Percentiles rank a stretch among this genome's conserved stretches.
Conservation (phyloP, 2,329 filamentous ascomycete species). For the Alternaria rosae region DNA sequence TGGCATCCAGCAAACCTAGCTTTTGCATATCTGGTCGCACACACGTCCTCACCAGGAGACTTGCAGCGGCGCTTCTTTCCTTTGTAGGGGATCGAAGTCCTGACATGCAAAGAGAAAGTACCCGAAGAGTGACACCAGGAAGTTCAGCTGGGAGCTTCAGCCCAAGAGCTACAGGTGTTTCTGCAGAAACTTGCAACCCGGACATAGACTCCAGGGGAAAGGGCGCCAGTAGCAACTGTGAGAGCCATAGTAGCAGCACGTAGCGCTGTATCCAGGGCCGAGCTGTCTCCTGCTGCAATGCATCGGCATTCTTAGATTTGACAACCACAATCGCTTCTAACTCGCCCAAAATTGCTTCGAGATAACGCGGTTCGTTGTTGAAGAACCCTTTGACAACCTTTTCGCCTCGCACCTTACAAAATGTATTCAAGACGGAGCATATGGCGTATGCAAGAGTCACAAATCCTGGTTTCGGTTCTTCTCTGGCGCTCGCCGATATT, state of each 20-base stretch:
- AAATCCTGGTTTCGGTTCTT: conserved; percentile 29
- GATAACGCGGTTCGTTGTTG: conserved; percentile 84
- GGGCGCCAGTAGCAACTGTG: conserved; percentile 68
- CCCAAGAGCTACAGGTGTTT: conserved; percentile 45
- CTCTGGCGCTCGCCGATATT: conserved; percentile 53
- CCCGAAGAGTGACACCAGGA: conserved; percentile 73
- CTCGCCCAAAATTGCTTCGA: conserved; percentile 79
- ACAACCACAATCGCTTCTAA: conserved; percentile 67
- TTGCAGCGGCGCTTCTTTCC: conserved; percentile 86
- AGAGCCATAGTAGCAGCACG: conserved; percentile 81
- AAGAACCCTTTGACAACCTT: conserved; percentile 92
- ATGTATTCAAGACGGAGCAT: conserved; percentile 80
- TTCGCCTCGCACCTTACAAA: conserved; percentile 93
- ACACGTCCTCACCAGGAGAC: conserved; percentile 80
- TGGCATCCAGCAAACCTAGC: conserved; percentile 70
- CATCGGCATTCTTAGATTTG: conserved; percentile 16
- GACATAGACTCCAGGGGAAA: conserved; percentile 93
- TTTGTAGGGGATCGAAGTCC: conserved; percentile 81
- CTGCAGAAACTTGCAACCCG: conserved; percentile 43
- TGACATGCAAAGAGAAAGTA: conserved; percentile 73
- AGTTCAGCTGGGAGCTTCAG: conserved; percentile 66
- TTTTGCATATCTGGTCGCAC: conserved; percentile 88
- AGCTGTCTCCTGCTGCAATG: conserved; percentile 24
- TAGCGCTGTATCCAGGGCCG: conserved; percentile 84
- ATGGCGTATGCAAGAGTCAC: conserved; percentile 63